Evolutionary conservation across 1,139 yeast species (phyloP), one percentile per base, ranked within the genome.

Genomic region (Blastobotrys persicus): DNA sequence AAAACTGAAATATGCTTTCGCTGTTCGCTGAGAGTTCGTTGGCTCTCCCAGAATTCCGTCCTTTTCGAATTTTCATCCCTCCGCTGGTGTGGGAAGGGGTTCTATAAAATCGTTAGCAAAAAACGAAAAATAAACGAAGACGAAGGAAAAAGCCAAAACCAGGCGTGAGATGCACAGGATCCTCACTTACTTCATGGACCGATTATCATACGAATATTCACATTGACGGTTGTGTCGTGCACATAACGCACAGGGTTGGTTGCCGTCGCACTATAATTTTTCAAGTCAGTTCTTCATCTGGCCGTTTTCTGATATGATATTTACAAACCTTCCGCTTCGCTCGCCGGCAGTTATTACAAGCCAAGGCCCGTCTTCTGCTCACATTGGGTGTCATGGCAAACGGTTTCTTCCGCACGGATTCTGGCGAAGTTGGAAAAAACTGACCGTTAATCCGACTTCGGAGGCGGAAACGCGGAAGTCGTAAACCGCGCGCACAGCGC

Each of bases 271-370:
- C 55, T 52, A 19, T 18, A 32, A 26, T 31, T 7, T 13, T 34
- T 34, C 34, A 31, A 31, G 46, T 20, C n/a, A 13, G 19, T 33
- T 23, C 19, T 35, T 28, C 20, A 14, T 6, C 3, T 12, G 14
- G 23, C 12, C 18, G 12, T 5, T 13, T 31, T 13, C 41, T 31
- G 6, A 23, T 16, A 5, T 16, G 14, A 14, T 3, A 12, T 12
- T 3, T 18, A 40, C 34, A n/a, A 18, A 38, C 50, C 41, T 28
- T 47, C 9, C 50, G 34, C 32, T 47, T 47, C 20, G 49, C 42
- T 32, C 43, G 42, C 23, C 54, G 40, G 28, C 54, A 53, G 40
- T 46, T 43, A 35, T 53, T 51, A 31, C 55, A 51, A 16, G 55
- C 54, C 12, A 51, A 31, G 4, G 54, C 54, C 20, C 50, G 39